phyloP scores from a whole-genome alignment of 1,284 basidiomycete genomes.

The Microbotryomycetes sp. region DNA sequence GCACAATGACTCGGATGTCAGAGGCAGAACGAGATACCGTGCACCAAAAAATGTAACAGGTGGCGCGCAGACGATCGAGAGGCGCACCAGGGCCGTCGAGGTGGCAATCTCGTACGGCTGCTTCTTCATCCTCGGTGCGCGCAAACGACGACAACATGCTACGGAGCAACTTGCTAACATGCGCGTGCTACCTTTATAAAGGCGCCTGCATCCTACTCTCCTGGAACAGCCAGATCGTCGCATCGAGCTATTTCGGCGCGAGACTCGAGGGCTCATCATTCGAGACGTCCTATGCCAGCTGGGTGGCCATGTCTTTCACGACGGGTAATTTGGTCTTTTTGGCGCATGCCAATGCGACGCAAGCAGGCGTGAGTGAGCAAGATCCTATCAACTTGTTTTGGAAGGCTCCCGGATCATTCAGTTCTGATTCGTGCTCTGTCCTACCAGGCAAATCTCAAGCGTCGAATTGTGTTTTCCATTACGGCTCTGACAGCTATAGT shows the following conservation, averaged over 20 bases:
- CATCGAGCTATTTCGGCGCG: conserved; percentile 28
- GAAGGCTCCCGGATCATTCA: too few species aligned
- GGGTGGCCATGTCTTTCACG: conserved; percentile 33
- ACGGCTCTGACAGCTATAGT: conserved; percentile 17
- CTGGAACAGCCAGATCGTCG: conserved; percentile 32
- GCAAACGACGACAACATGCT: too few species aligned
- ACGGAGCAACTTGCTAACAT: neutral
- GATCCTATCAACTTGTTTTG: neutral
- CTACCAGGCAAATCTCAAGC: conserved; percentile 15
- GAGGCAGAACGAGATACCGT: neutral
- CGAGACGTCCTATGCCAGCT: conserved; percentile 22
- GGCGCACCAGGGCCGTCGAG: conserved; percentile 11
- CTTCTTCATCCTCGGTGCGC: conserved; percentile 25
- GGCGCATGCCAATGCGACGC: conserved; percentile 23
- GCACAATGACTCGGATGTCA: neutral
- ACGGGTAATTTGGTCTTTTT: conserved; percentile 32
- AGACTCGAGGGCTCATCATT: conserved; percentile 22
- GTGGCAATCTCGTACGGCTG: conserved; percentile 19
- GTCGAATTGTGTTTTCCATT: conserved; percentile 19
- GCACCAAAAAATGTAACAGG: neutral
- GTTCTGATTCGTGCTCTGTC: neutral
- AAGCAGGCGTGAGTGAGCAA: conserved; percentile 13
- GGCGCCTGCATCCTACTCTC: conserved; percentile 29
- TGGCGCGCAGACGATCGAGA: neutral
- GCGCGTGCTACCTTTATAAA: neutral